Conservation (phyloP, 805 yeast genomes). For the Pachysolen tannophilus region DNA sequence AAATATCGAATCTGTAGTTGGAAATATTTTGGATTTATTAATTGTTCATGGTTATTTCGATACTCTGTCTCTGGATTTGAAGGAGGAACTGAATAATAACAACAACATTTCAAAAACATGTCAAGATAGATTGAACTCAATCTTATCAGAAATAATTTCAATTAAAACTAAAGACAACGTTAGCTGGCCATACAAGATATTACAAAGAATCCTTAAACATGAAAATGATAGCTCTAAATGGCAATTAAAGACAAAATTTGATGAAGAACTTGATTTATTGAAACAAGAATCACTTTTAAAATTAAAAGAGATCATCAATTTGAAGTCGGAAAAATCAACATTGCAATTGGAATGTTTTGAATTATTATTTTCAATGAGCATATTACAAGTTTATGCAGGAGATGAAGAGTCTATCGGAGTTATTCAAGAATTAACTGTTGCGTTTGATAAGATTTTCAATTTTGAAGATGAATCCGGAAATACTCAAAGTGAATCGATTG, state of each 20-base stretch:
- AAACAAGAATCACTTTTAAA: constrained; percentile 40
- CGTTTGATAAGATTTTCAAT: constrained; percentile 41
- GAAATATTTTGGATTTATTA: constrained; percentile 29
- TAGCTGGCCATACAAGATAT: constrained; percentile 57
- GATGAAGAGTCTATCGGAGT: constrained; percentile 70
- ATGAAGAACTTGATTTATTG: constrained; percentile 45
- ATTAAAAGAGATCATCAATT: constrained; percentile 34
- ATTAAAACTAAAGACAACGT: constrained; percentile 32
- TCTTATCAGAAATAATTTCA: constrained; percentile 44
- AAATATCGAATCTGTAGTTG: constrained; percentile 14
- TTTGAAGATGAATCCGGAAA: constrained; percentile 30
- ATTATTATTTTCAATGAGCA: constrained; percentile 64
- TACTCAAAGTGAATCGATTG: constrained; percentile 25
- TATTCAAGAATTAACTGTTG: constrained; percentile 61
- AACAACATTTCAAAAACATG: constrained; percentile 36
- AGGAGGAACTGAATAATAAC: constrained; percentile 14
- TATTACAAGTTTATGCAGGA: constrained; percentile 71
- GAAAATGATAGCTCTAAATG: constrained; percentile 15
- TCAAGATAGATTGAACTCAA: constrained; percentile 59
- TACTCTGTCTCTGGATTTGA: constrained; percentile 2
- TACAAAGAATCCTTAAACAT: constrained; percentile 26
- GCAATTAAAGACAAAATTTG: constrained; percentile 31
- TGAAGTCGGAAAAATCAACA: constrained; percentile 20
- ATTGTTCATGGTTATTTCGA: constrained; percentile 34
- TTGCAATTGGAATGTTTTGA: constrained; percentile 50